Evolutionary conservation across 2,329 filamentous ascomycete genomes (phyloP).

Genomic region (Penicillium italicum): DNA sequence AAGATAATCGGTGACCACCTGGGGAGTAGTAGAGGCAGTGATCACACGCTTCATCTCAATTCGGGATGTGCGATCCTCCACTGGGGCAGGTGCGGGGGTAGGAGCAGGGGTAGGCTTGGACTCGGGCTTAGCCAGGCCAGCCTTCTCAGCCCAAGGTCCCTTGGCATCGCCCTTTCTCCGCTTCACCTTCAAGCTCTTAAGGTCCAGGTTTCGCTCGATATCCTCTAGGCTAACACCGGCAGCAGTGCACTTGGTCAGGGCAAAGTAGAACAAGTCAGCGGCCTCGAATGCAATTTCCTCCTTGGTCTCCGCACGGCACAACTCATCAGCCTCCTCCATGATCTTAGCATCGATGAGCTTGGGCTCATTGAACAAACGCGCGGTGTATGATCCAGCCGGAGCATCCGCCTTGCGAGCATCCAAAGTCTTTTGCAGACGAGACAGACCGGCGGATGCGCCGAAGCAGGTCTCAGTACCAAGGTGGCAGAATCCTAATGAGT

Average conservation of each 20-base stretch:
- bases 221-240: slow-evolving; percentile 83
- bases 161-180: slow-evolving; percentile 91
- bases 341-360: slow-evolving; percentile 92
- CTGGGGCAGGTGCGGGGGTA: slow-evolving; percentile 49
- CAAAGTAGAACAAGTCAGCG: slow-evolving; percentile 94
- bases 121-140: slow-evolving; percentile 53
- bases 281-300: slow-evolving; percentile 90
- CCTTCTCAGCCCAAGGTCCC: slow-evolving; percentile 83
- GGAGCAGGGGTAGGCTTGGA: slow-evolving; percentile 30
- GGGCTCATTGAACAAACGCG: slow-evolving; percentile 84
- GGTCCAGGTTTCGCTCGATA: slow-evolving; percentile 86
- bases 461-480: slow-evolving; percentile 90
- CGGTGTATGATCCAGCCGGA: slow-evolving; percentile 88
- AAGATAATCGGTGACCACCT: slow-evolving; percentile 68
- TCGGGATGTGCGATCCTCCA: slow-evolving; percentile 50
- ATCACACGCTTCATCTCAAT: slow-evolving; percentile 83
- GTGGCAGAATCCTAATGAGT: slow-evolving; percentile 73
- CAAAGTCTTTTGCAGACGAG: slow-evolving; percentile 82
- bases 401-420: slow-evolving; percentile 76
- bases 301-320: slow-evolving; percentile 79
- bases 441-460: slow-evolving; percentile 74
- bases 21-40: slow-evolving; percentile 59
- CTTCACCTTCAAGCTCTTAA: slow-evolving; percentile 94
- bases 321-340: slow-evolving; percentile 94
- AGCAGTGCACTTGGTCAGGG: slow-evolving; percentile 80